phyloP scores from a whole-genome alignment of 495 filamentous ascomycete species.

The Penicillium lividum region DNA sequence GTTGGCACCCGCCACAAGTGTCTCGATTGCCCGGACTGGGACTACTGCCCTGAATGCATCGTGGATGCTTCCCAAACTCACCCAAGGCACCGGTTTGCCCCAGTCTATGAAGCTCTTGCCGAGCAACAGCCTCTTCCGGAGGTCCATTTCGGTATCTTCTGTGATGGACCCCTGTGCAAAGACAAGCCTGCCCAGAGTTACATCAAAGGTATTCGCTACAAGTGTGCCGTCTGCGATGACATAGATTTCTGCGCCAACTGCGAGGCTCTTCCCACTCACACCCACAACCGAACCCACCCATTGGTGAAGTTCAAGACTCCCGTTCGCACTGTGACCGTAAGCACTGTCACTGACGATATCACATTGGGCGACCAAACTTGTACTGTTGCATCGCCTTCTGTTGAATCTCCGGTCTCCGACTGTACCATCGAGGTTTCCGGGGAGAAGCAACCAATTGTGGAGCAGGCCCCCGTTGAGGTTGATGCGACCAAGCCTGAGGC shows the following conservation, averaged over 20 bases:
- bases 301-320: constrained; percentile 96
- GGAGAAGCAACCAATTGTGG: constrained; percentile 58
- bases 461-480: constrained; percentile 2
- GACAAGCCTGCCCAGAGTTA: constrained; percentile 56
- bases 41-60: constrained; percentile 85
- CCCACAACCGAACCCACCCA: constrained; percentile 91
- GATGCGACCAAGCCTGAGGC: constrained; percentile 29
- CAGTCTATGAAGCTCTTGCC: constrained; percentile 77
- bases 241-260: constrained; percentile 95
- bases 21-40: constrained; percentile 95
- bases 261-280: constrained; percentile 80
- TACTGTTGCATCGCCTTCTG: constrained; percentile 21
- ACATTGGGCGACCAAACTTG: constrained; percentile 64
- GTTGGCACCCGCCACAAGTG: constrained; percentile 95
- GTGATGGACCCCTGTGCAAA: constrained; percentile 90
- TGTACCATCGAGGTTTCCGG: constrained; percentile 46
- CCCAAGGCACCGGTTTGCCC: constrained; percentile 84
- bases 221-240: constrained; percentile 96
- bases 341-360: constrained; percentile 73
- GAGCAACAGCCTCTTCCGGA: constrained; percentile 48
- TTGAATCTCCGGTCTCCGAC: constrained; percentile 47
- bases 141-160: constrained; percentile 84
- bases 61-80: constrained; percentile 66
- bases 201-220: constrained; percentile 87
- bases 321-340: constrained; percentile 85